These are phyloP conservation scores for Taphrina betulina DNA, from an alignment of 1,139 yeast species.

Conservation along the genomic window DNA sequence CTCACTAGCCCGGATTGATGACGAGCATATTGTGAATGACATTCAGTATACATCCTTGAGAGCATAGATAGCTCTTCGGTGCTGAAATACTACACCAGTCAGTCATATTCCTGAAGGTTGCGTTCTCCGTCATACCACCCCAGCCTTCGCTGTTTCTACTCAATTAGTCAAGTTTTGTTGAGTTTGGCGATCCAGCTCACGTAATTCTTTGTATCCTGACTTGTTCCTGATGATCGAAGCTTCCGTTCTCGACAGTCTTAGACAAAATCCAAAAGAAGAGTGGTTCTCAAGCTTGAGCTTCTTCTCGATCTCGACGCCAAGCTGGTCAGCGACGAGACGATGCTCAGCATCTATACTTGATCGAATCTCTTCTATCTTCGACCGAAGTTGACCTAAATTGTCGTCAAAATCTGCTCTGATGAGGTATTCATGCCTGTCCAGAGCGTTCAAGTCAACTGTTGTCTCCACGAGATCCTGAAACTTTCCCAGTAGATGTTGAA, in stretches of 20 bases:
- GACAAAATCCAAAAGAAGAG: constrained; percentile 87
- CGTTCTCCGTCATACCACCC: constrained; percentile 51
- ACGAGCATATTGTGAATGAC: constrained; percentile 64
- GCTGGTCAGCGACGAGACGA: constrained; percentile 64
- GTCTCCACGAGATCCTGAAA: constrained; percentile 86
- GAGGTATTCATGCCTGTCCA: constrained; percentile 74
- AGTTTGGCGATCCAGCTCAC: neutral
- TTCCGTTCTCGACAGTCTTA: constrained; percentile 76
- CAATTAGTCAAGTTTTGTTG: constrained; percentile 44
- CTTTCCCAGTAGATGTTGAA: constrained; percentile 57
- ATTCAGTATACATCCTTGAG: constrained; percentile 58
- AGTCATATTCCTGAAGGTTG: too few relatives aligned
- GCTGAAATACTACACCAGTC: constrained; percentile 58
- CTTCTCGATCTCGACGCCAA: constrained; percentile 78
- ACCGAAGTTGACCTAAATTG: constrained; percentile 60
- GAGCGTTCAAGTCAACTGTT: constrained; percentile 80
- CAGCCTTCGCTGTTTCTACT: constrained; percentile 71
- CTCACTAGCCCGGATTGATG: constrained; percentile 75
- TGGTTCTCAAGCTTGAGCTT: constrained; percentile 86
- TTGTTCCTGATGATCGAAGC: constrained; percentile 57
- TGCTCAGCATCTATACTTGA: constrained; percentile 62
- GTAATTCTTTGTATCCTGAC: constrained; percentile 62
- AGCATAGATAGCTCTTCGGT: constrained; percentile 62
- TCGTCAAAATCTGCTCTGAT: constrained; percentile 90
- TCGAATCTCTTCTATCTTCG: constrained; percentile 57